Evolutionary conservation across 495 filamentous ascomycete genomes (phyloP).

Genomic region (Penicillium waksmanii): DNA sequence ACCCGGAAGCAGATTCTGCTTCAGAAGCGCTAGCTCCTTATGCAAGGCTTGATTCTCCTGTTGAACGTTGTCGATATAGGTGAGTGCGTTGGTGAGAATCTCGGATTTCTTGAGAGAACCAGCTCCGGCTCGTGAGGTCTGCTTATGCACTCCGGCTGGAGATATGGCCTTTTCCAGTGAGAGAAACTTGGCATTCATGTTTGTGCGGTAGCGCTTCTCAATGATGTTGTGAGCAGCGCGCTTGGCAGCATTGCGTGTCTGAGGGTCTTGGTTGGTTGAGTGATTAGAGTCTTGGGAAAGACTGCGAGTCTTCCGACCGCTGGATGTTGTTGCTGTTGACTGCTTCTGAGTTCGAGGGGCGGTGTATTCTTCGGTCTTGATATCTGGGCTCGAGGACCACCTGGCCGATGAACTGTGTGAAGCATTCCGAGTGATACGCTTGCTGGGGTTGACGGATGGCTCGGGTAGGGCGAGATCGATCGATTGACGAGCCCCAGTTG

Average conservation of each 20-base stretch:
- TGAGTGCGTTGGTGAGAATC: slow-evolving; percentile 69
- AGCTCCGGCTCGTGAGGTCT: slow-evolving; percentile 29
- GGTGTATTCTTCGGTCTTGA: slow-evolving; percentile 34
- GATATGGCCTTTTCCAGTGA: slow-evolving; percentile 48
- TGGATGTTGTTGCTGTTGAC: slow-evolving; percentile 22
- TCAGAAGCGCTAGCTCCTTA: slow-evolving; percentile 43
- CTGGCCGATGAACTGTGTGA: slow-evolving; percentile 21
- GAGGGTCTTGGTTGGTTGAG: slow-evolving; percentile 26
- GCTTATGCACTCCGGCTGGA: slow-evolving; percentile 29
- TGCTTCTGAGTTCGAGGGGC: slow-evolving; percentile 22
- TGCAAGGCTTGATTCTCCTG: slow-evolving; percentile 44
- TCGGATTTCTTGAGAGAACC: slow-evolving; percentile 53
- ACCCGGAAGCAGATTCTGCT: slow-evolving; percentile 38
- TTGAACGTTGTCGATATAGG: slow-evolving; percentile 65
- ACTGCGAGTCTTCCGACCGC: slow-evolving; percentile 37
- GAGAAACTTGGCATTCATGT: slow-evolving; percentile 58
- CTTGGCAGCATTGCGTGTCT: slow-evolving; percentile 49
- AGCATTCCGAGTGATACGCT: slow-evolving; percentile 23
- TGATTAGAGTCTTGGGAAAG: slow-evolving; percentile 36
- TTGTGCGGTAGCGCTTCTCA: slow-evolving; percentile 56
- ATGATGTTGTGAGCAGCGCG: slow-evolving; percentile 58
- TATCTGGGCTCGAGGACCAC: slow-evolving; percentile 43
- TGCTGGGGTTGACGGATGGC: slow-evolving; percentile 15
- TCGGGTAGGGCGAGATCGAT: slow-evolving; percentile 25
- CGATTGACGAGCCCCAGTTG: slow-evolving; percentile 31